A percentile compares a stretch with the other conserved stretches of the same genome.
These are phyloP conservation scores for Talaromyces sp. DNA, from an alignment of 2,329 filamentous ascomycete genomes.

Conservation along the genomic window DNA sequence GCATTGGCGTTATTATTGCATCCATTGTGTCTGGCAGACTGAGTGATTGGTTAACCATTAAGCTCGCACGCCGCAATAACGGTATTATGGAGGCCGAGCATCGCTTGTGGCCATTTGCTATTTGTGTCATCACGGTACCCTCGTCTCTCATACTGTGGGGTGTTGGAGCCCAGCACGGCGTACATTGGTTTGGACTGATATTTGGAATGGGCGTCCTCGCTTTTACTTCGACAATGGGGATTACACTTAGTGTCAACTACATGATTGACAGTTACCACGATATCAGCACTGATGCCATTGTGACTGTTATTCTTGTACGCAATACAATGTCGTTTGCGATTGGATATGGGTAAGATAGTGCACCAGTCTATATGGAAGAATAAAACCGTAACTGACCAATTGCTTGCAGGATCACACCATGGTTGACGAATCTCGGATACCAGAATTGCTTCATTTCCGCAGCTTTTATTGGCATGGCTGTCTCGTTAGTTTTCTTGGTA, in stretches of 20 bases:
- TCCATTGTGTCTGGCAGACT: constrained; percentile 37
- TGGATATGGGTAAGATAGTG: constrained; percentile 32
- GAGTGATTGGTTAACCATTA: constrained; percentile 32
- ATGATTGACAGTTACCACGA: constrained; percentile 39
- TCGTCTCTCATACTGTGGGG: constrained; percentile 36
- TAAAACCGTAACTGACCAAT: background rate
- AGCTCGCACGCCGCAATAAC: constrained; percentile 31
- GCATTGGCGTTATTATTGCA: constrained; percentile 30
- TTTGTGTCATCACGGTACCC: constrained; percentile 33
- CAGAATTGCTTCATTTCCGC: constrained; percentile 44
- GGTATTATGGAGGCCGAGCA: constrained; percentile 41
- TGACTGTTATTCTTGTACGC: constrained; percentile 43
- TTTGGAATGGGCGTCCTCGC: constrained; percentile 42
- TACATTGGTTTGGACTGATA: constrained; percentile 31
- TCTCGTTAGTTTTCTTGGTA: constrained; percentile 34
- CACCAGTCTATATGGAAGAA: background rate
- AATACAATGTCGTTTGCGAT: constrained; percentile 48
- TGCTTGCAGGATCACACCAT: constrained; percentile 40
- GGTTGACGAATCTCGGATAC: constrained; percentile 40
- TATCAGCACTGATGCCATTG: constrained; percentile 37
- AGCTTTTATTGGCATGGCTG: constrained; percentile 34
- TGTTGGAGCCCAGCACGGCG: constrained; percentile 38
- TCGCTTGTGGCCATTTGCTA: constrained; percentile 36
- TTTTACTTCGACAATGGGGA: constrained; percentile 34
- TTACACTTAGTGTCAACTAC: constrained; percentile 38